These are phyloP conservation scores for Dillenia turbinata DNA, from an alignment of 164 flowering plant genomes.

Conservation along the genomic window DNA sequence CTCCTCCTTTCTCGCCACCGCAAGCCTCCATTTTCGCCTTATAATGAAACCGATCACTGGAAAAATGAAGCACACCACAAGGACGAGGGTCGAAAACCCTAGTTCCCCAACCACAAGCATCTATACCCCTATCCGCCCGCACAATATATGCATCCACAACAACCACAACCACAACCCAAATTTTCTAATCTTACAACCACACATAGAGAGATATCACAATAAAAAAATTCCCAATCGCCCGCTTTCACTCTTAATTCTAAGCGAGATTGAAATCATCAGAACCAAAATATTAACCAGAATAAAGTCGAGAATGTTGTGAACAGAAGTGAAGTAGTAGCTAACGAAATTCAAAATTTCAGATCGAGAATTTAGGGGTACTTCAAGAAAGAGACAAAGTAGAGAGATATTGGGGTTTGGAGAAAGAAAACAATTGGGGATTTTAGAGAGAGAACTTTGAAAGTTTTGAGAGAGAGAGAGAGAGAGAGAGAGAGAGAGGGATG, in stretches of 20 bases:
- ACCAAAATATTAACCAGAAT: too few species aligned
- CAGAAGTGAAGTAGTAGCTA: too few species aligned
- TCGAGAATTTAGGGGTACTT: conserved; percentile 11
- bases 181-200: conserved; percentile 5
- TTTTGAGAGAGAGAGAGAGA: too few species aligned
- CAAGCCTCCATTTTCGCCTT: conserved; percentile 55
- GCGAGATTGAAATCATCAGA: too few species aligned
- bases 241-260: too few species aligned
- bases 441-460: too few species aligned
- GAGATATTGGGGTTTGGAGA: too few species aligned
- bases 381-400: background rate
- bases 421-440: too few species aligned
- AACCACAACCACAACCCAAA: conserved; percentile 16
- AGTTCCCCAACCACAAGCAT: conserved; percentile 65
- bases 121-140: conserved; percentile 25
- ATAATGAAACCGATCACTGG: conserved; percentile 33
- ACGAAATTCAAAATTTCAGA: background rate
- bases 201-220: conserved; percentile 13
- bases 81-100: conserved; percentile 47
- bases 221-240: conserved; percentile 7
- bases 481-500: too few species aligned
- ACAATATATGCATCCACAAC: conserved; percentile 20
- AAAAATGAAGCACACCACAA: conserved; percentile 16
- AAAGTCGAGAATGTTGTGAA: too few species aligned
- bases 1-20: conserved; percentile 56